A percentile compares a stretch with the other conserved stretches of the same genome.
Conservation (phyloP, 768 basidiomycete species). For the Termitomyces sp. region DNA sequence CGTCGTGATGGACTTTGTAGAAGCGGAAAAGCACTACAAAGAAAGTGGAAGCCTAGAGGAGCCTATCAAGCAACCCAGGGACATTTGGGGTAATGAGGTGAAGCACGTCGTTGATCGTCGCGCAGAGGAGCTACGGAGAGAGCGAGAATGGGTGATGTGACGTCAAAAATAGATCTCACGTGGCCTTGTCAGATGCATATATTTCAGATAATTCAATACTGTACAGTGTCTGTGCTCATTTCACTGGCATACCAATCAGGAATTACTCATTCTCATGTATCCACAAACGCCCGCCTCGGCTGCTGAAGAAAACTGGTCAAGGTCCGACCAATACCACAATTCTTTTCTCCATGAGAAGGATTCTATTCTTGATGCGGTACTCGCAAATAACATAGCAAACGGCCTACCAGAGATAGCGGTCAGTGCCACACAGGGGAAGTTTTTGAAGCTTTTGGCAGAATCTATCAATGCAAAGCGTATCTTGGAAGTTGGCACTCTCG, state of each 20-base stretch:
- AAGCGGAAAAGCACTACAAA: conserved; percentile 62
- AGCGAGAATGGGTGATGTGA: conserved; percentile 47
- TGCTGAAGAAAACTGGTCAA: conserved; percentile 37
- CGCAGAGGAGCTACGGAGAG: conserved; percentile 50
- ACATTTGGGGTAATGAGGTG: conserved; percentile 69
- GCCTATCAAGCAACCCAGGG: conserved; percentile 32
- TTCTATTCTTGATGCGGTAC: conserved; percentile 32
- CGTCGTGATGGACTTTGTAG: conserved; percentile 74
- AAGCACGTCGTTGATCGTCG: conserved; percentile 52
- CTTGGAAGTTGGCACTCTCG: conserved; percentile 62
- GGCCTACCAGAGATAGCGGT: conserved; percentile 51
- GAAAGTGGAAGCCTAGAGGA: conserved; percentile 31
- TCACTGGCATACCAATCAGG: too few relatives aligned
- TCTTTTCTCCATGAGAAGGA: conserved; percentile 44
- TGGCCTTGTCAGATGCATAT: not conserved
- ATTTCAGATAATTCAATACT: not conserved
- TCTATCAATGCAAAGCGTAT: conserved; percentile 50
- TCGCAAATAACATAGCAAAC: conserved; percentile 32
- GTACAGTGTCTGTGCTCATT: not conserved
- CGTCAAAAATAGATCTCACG: not conserved
- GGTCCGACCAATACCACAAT: conserved; percentile 51
- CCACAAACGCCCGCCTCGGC: not conserved
- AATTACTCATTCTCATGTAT: not conserved
- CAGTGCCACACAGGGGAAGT: conserved; percentile 49
- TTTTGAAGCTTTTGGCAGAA: conserved; percentile 44